Evolutionary conservation across 2,329 filamentous ascomycete genomes (phyloP).

Genomic region (Pyrenophora graminea): DNA sequence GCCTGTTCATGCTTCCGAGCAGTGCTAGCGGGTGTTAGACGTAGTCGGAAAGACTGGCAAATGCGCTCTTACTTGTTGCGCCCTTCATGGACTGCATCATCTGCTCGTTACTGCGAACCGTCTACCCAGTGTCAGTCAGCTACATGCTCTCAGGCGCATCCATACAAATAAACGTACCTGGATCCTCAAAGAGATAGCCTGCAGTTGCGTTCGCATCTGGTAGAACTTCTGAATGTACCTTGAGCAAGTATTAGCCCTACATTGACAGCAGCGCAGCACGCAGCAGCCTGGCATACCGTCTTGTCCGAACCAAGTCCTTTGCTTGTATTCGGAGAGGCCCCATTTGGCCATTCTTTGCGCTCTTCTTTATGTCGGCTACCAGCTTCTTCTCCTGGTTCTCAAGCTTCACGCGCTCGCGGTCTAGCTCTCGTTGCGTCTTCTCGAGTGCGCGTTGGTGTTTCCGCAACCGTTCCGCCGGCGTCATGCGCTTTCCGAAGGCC

Average conservation of each 20-base stretch:
- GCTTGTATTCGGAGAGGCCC: slow-evolving; percentile 98
- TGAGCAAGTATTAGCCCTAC: slow-evolving; percentile 12
- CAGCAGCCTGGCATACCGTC: slow-evolving; percentile 59
- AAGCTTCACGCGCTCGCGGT: slow-evolving; percentile 91
- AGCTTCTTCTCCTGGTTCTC: slow-evolving; percentile 99
- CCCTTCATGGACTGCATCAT: slow-evolving; percentile 99
- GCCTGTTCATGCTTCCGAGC: slow-evolving; percentile 93
- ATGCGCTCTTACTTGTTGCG: slow-evolving; percentile 63
- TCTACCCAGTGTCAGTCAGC: slow-evolving; percentile 59
- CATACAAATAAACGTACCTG: slow-evolving; percentile 64
- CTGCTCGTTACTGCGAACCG: slow-evolving; percentile 96
- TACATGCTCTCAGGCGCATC: background rate
- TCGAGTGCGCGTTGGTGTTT: slow-evolving; percentile 97
- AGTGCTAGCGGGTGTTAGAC: slow-evolving; percentile 58
- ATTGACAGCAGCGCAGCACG: background rate
- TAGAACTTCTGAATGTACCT: slow-evolving; percentile 99
- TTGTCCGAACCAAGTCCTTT: slow-evolving; percentile 91
- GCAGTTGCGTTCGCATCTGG: slow-evolving; percentile 93
- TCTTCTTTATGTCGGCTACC: slow-evolving; percentile 95
- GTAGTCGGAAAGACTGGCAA: background rate
- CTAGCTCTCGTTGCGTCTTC: slow-evolving; percentile 94
- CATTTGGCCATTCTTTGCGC: slow-evolving; percentile 96
- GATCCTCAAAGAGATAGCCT: slow-evolving; percentile 92
- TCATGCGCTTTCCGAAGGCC: slow-evolving; percentile 99
- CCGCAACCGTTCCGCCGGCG: slow-evolving; percentile 85